A percentile compares a stretch with the other conserved stretches of the same genome.
Evolutionary conservation across 2,329 filamentous ascomycete genomes (phyloP).

Genomic region (Calonectria pseudoturangicola): DNA sequence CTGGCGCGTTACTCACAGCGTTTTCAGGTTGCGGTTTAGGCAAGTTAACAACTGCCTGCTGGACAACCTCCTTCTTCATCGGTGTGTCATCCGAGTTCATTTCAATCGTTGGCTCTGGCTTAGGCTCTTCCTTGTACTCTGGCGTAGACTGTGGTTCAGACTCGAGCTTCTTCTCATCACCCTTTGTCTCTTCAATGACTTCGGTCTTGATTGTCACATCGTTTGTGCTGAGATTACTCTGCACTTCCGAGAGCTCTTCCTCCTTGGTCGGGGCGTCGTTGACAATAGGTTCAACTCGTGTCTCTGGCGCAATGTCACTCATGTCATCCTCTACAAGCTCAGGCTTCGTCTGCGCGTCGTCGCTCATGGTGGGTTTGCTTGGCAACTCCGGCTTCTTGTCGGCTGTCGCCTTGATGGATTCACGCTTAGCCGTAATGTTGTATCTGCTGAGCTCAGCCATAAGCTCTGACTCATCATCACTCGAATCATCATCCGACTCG

Average conservation of each 20-base stretch:
- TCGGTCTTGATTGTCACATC: background rate
- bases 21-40: background rate
- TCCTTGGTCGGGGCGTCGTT: background rate
- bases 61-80: background rate
- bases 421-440: background rate
- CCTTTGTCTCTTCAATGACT: background rate
- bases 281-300: background rate
- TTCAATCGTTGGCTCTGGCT: background rate
- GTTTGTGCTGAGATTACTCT: background rate
- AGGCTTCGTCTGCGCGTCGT: background rate
- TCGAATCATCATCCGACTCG: background rate
- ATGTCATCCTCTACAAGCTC: background rate
- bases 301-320: conserved; percentile 2
- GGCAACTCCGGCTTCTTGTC: background rate
- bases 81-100: too few relatives aligned
- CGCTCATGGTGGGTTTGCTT: background rate
- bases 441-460: background rate
- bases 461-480: background rate
- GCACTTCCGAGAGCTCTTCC: background rate
- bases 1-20: background rate
- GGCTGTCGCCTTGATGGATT: background rate
- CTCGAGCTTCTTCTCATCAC: background rate
- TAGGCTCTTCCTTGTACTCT: background rate
- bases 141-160: background rate
- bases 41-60: background rate